These are phyloP conservation scores for Eucalyptus grandis DNA, from an alignment of 345 rosid species.

Conservation along the genomic window DNA sequence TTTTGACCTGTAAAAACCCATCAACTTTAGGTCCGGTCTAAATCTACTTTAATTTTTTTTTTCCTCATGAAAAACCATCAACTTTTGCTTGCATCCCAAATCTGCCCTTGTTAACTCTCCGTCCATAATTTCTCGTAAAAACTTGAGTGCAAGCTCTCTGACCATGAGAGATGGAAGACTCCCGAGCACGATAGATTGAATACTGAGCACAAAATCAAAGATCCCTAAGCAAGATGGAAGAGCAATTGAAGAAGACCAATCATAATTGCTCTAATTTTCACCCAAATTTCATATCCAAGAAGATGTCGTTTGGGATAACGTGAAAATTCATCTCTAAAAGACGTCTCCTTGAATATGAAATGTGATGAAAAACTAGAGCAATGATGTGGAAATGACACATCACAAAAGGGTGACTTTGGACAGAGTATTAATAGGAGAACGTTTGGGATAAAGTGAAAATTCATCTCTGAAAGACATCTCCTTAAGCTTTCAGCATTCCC, in stretches of 20 bases:
- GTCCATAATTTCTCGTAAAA: neutral
- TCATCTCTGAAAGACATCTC: too few relatives aligned
- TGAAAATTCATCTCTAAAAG: neutral
- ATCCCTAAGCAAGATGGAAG: too few relatives aligned
- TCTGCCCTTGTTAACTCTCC: neutral
- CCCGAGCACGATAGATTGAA: neutral
- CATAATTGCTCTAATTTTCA: neutral
- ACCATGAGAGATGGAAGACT: neutral
- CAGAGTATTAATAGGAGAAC: neutral
- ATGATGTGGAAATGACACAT: neutral
- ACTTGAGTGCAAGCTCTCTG: too few relatives aligned
- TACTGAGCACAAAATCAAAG: fast-evolving
- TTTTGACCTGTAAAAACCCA: neutral
- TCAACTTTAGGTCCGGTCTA: neutral
- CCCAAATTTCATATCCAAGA: neutral
- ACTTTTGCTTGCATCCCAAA: neutral
- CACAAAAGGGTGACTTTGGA: neutral
- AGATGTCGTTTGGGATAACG: neutral
- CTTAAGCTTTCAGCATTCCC: too few relatives aligned
- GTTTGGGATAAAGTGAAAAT: neutral
- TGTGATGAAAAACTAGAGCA: neutral
- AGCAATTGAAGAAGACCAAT: neutral
- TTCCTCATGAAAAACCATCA: neutral
- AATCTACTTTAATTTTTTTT: neutral
- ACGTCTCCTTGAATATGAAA: neutral